Conservation (phyloP, 345 rosid species). For the Brassica incana region DNA sequence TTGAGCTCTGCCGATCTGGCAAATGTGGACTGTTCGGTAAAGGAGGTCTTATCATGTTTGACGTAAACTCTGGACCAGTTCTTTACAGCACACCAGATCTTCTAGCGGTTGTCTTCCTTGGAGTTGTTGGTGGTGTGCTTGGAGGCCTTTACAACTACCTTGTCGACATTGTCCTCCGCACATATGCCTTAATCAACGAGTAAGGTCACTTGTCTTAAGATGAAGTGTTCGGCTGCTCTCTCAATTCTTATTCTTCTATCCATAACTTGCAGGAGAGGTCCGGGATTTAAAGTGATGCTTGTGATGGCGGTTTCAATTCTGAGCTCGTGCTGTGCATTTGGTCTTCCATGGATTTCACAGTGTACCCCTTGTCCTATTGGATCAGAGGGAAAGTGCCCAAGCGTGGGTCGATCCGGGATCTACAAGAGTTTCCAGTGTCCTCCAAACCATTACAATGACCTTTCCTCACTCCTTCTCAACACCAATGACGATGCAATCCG, state of each 20-base stretch:
- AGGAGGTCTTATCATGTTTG: background rate
- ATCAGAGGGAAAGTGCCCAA: background rate
- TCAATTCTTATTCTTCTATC: too few relatives aligned
- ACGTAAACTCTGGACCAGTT: conserved; percentile 40
- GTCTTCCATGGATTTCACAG: background rate
- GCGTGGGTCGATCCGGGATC: background rate
- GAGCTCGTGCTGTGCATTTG: background rate
- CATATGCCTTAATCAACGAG: background rate
- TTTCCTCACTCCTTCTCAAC: background rate
- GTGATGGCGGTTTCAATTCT: background rate
- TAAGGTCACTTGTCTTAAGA: too few relatives aligned
- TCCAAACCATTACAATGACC: background rate
- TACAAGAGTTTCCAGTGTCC: background rate
- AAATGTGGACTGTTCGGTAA: conserved; percentile 65
- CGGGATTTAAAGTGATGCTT: background rate
- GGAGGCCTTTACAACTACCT: conserved; percentile 84
- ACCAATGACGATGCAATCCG: background rate
- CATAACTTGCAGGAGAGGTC: background rate
- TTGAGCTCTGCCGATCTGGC: conserved; percentile 68
- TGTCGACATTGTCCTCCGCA: conserved; percentile 60
- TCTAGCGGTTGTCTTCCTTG: conserved; percentile 72
- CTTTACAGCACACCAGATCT: conserved; percentile 61
- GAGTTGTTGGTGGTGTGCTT: conserved; percentile 71
- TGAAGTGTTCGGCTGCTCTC: too few relatives aligned
- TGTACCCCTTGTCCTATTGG: background rate